Evolutionary conservation across 2,329 filamentous ascomycete species (phyloP).

Genomic region (Fusarium luffae): DNA sequence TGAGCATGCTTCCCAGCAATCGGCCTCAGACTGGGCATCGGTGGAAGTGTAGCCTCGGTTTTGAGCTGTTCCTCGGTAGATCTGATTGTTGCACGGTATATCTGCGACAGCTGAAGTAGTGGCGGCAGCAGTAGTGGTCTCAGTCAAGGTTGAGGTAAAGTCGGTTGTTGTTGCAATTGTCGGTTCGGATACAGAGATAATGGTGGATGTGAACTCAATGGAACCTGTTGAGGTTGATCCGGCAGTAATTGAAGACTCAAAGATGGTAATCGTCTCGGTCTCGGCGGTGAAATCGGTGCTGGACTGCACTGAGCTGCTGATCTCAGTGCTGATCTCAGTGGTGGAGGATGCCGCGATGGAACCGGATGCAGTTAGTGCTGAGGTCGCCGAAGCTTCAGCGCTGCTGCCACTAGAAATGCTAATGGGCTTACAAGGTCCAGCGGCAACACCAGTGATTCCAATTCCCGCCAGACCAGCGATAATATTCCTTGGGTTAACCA

Average conservation of each 20-base stretch:
- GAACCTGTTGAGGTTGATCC: background rate
- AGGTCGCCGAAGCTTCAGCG: background rate
- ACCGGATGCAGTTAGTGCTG: background rate
- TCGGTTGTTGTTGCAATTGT: background rate
- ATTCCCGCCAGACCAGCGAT: background rate
- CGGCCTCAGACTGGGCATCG: background rate
- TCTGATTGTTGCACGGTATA: background rate
- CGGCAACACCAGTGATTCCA: background rate
- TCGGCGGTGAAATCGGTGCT: background rate
- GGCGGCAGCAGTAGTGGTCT: background rate
- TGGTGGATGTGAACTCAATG: background rate
- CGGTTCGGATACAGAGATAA: background rate
- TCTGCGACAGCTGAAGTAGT: background rate
- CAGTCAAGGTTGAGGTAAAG: background rate
- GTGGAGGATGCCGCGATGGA: background rate
- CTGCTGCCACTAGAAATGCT: background rate
- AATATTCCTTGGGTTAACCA: background rate
- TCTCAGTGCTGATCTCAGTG: background rate
- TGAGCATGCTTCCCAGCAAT: background rate
- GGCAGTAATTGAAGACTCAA: fast-evolving
- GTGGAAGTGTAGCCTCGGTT: background rate
- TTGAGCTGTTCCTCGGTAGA: background rate
- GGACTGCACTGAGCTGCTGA: background rate
- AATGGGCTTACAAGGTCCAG: conserved; percentile 1
- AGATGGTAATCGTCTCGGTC: background rate